phyloP scores from a whole-genome alignment of 345 rosid species.

The Carallia brachiata region DNA sequence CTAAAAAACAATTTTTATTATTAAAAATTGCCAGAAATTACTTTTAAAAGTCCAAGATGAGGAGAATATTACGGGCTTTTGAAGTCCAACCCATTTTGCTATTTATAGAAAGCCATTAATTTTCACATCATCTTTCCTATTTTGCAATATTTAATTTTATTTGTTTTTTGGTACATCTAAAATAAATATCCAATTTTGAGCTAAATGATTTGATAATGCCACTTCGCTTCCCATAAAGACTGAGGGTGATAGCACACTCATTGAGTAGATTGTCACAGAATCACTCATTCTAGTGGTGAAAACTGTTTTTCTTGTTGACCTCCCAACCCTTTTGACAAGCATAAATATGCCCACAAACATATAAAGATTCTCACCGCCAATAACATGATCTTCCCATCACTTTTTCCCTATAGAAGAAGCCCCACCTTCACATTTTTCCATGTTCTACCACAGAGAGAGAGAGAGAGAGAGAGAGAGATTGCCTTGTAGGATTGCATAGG shows the following conservation, averaged over 20 bases:
- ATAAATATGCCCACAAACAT: background rate
- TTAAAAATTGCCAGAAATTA: no score
- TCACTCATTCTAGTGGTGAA: slow-evolving; percentile 5
- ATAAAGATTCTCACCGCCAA: background rate
- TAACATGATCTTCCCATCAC: background rate
- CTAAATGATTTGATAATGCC: background rate
- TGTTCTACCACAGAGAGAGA: background rate
- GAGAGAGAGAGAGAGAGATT: background rate
- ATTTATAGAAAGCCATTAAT: slow-evolving; percentile 18
- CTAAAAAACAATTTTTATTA: no score
- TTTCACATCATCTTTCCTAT: background rate
- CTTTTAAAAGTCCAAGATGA: background rate
- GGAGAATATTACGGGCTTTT: slow-evolving; percentile 7
- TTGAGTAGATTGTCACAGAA: background rate
- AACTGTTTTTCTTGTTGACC: background rate
- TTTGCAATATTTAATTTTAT: background rate
- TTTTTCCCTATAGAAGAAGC: background rate
- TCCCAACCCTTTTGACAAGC: background rate
- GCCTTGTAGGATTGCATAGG: background rate
- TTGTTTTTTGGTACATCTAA: background rate
- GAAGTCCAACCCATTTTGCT: slow-evolving; percentile 24
- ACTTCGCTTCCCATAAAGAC: background rate
- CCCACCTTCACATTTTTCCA: background rate
- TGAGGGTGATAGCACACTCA: background rate
- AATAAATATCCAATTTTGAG: background rate